A percentile compares a stretch with the other conserved stretches of the same genome.
These are phyloP conservation scores for Ceratocystis cacaofunesta DNA, from an alignment of 2,329 filamentous ascomycete species.

Conservation along the genomic window DNA sequence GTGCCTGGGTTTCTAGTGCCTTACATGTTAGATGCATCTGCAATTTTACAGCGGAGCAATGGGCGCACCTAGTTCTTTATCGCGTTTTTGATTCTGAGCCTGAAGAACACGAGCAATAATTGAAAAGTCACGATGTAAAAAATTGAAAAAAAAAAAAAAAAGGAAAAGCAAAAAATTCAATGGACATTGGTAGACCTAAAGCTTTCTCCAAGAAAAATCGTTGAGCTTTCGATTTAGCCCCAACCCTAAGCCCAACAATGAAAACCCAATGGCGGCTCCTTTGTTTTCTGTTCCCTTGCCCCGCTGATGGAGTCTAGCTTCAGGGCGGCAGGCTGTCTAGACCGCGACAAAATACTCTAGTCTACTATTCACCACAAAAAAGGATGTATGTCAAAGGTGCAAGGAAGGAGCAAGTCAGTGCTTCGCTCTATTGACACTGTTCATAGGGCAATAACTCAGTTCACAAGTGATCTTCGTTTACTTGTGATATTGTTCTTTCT, in stretches of 20 bases:
- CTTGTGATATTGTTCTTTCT: background rate
- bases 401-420: constrained; percentile 2
- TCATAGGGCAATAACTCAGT: background rate
- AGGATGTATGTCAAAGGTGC: background rate
- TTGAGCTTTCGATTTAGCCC: too few species aligned
- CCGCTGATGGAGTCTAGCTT: background rate
- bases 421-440: constrained; percentile 1
- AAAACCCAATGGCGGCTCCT: background rate
- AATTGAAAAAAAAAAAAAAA: too few species aligned
- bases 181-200: too few species aligned
- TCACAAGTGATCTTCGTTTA: background rate
- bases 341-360: background rate
- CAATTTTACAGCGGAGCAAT: too few species aligned
- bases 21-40: background rate
- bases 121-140: too few species aligned
- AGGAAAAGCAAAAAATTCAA: too few species aligned
- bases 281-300: background rate
- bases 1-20: background rate
- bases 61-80: too few species aligned
- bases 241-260: background rate
- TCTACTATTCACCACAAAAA: background rate
- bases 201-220: too few species aligned
- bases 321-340: background rate
- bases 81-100: too few species aligned
- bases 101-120: too few species aligned